phyloP scores from a whole-genome alignment of 2,329 filamentous ascomycete species.

The Fusarium penzigii region DNA sequence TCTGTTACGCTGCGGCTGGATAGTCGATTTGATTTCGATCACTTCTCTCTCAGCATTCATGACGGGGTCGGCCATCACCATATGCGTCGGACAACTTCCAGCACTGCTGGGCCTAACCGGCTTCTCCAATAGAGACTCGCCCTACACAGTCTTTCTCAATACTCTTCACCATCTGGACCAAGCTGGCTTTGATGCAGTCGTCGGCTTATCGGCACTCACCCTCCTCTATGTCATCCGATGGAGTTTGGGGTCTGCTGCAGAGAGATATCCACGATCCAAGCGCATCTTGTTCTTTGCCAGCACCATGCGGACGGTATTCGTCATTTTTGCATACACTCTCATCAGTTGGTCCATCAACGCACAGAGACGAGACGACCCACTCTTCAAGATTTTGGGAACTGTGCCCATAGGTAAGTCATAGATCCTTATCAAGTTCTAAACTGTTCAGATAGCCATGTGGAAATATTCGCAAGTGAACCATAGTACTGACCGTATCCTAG shows the following conservation, averaged over 20 bases:
- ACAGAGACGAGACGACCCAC: constrained; percentile 60
- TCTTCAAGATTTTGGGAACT: constrained; percentile 71
- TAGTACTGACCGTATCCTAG: constrained; percentile 33
- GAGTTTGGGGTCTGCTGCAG: constrained; percentile 64
- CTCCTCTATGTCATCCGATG: constrained; percentile 77
- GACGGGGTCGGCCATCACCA: constrained; percentile 92
- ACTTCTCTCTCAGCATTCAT: constrained; percentile 93
- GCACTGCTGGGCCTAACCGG: constrained; percentile 76
- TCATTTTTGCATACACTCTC: constrained; percentile 89
- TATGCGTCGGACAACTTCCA: constrained; percentile 80
- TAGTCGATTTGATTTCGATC: constrained; percentile 90
- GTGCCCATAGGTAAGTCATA: constrained; percentile 67
- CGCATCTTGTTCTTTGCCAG: constrained; percentile 88
- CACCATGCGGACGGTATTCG: constrained; percentile 86
- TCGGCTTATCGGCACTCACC: constrained; percentile 80
- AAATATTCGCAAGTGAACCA: not conserved
- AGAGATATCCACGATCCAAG: constrained; percentile 66
- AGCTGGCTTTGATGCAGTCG: constrained; percentile 75
- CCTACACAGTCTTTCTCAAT: constrained; percentile 83
- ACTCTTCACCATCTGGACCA: constrained; percentile 70
- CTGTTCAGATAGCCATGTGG: constrained; percentile 67
- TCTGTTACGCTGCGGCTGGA: constrained; percentile 78
- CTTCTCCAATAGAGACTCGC: constrained; percentile 73
- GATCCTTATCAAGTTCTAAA: constrained; percentile 56
- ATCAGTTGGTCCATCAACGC: constrained; percentile 86